Evolutionary conservation across 257 asterid genomes (phyloP), one percentile per base, ranked within the genome.

Genomic region (Solanum sparsipilum): DNA sequence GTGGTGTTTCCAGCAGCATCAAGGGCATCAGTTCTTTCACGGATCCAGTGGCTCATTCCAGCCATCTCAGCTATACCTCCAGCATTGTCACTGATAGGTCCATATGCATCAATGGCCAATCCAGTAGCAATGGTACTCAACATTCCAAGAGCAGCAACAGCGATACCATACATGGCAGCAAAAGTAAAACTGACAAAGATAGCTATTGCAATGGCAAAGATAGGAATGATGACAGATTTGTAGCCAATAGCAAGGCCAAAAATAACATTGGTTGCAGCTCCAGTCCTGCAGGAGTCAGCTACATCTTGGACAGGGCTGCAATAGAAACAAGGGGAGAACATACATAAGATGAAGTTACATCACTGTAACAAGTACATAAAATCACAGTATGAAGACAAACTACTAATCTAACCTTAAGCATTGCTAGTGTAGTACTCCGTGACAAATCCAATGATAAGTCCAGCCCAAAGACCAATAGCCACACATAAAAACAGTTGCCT

Each of bases 1-100:
- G 98, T 96, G 86, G 98, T 96, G 88, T 96, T 95, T 21, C 98
- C 98, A 85, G 98, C 98, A 78, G 98, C 98, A 93, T 96, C 98
- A 74, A 96, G 98, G 79, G 98, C 98, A 90, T 96, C 98, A 13
- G 98, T 95, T 89, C 98, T 91, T 93, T 95, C 98, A 60, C 98
- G 95, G 79, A 96, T 96, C 70, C 90, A 87, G 93, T 94, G 98
- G 92, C 96, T 96, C 98, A 96, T 96, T 31, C 98, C 98, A 81
- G 98, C 98, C 98, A 96, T 96, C 93, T 78, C 84, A 41, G 84
- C 84, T 25, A 78, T 78, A 41, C 63, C 84, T 78, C 84, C 84
- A 78, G 84, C 98, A 87, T 96, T 96, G 79, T 96, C 98, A 89
- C 98, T 95, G 89, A 95, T 96, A n/a, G 98, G 98, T 48, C 98